Base-by-base conservation (phyloP, 345 rosid genomes). In the Salix viminalis region DNA sequence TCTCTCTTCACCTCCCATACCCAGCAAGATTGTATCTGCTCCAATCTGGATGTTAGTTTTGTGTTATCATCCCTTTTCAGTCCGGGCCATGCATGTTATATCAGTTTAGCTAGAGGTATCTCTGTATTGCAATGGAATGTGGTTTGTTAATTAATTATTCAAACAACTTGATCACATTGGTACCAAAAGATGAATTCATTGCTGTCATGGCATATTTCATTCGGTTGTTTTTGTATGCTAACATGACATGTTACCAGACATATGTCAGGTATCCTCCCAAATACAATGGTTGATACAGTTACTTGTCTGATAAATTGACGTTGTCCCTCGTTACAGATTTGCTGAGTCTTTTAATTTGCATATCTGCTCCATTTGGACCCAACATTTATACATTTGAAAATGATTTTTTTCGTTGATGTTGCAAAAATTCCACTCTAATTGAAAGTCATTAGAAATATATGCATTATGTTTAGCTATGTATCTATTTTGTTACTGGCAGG, bases 331-430 rank as follows among this genome's bases (percentile, higher is more conserved):
- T 91, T 91, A 79, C 93, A 83, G 91, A 85, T 84, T 4, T 78
- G 85, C 81, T 42, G 11, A 74, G 84, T 70, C 77, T 76, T 76
- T 26, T 1, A 84, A 36, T 83, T 61, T 87, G 79, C 80, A 82
- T 86, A 62, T 90, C 85, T 93, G 97, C 90, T 93, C 93, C 97
- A 93, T 91, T 68, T 84, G 90, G 90, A 74, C 88, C 30, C 88
- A 41, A 88, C 28, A 88, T 81, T 6, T 81, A 4, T 41, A 2
- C 58, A 13, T 37, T 21, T 28, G n/a, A 19, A 44, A 11, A 23
- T 69, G 28, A 24, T 1, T 19, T 52, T 50, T 16, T 2, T 0
- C 4, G 0, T 3, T 41, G 44, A 41, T 41, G 44, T 41, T 41
- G 44, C 44, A 41, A 41, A 10, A 41, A 41, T 41, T 41, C 44